phyloP scores from a whole-genome alignment of 352 stramenopile species.

The Phytophthora parvispora region DNA sequence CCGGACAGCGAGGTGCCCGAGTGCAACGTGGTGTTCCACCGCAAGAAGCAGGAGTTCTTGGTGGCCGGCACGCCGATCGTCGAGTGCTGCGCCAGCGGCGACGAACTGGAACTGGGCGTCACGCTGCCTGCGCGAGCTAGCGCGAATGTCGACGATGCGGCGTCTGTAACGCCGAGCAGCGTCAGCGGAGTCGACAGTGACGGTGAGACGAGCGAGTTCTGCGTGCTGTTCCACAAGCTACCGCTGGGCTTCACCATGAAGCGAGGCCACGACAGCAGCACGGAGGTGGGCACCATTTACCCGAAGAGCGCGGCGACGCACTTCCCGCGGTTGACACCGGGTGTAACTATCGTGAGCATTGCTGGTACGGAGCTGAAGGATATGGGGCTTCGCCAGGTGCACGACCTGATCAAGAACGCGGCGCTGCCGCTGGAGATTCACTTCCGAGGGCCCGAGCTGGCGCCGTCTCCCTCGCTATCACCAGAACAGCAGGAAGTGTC shows the following conservation, averaged over 20 bases:
- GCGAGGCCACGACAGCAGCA: conserved; percentile 70
- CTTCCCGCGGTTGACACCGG: conserved; percentile 75
- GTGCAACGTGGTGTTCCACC: conserved; percentile 81
- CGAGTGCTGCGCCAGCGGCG: conserved; percentile 57
- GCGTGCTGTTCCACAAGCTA: conserved; percentile 86
- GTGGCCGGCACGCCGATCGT: conserved; percentile 57
- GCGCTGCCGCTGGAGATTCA: conserved; percentile 72
- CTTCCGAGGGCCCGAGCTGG: conserved; percentile 53
- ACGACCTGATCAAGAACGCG: conserved; percentile 87
- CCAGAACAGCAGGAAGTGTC: conserved; percentile 24
- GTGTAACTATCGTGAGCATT: conserved; percentile 83
- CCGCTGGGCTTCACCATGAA: conserved; percentile 90
- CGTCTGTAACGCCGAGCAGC: conserved; percentile 27
- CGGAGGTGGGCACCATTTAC: conserved; percentile 88
- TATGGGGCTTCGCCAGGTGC: conserved; percentile 84
- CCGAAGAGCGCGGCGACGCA: conserved; percentile 79
- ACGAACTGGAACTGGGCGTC: conserved; percentile 77
- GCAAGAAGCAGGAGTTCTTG: conserved; percentile 63
- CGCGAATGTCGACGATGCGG: background rate
- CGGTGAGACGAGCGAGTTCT: conserved; percentile 63
- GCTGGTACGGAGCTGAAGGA: conserved; percentile 62
- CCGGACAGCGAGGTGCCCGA: conserved; percentile 77
- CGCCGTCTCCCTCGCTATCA: conserved; percentile 8
- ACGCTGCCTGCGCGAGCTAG: conserved; percentile 31
- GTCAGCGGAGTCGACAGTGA: conserved; percentile 38